Evolutionary conservation across 2,329 filamentous ascomycete genomes (phyloP), one percentile per base, ranked within the genome.

Genomic region (Juglanconis juglandina): DNA sequence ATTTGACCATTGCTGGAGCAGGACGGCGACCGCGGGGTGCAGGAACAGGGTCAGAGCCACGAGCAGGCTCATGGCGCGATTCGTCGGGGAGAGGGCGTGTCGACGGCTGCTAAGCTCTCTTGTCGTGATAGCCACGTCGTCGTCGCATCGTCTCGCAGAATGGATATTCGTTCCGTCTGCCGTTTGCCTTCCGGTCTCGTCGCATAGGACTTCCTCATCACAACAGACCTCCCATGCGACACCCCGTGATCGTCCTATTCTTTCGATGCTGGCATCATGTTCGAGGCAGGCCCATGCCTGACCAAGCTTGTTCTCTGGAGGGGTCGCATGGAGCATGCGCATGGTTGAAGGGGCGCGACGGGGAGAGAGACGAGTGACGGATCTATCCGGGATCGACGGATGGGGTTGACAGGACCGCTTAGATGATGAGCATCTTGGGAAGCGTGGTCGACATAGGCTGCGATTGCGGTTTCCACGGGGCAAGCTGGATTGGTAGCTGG

Each of bases 1-100:
- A 75, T 97, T 96, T n/a, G 89, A 81, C 74, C 96, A 95, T 60
- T 85, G 79, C 63, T 97, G 77, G 67, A 87, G 84, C 49, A 87
- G 91, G 53, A 89, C 91, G 46, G 77, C 72, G 33, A 75, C 78
- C 8, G 83, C 79, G 48, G 71, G 70, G 8, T 76, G 59, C 35
- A 59, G 30, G 34, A 61, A 46, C 61, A 76, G 68, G 33, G 66
- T 59, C 73, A 69, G 57, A 57, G 80, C 64, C 50, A 83, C 62
- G 50, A 78, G 56, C 60, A 79, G 63, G 56, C 80, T 60, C 63
- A 76, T 53, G 48, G 17, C 17, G 37, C 41, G 54, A 34, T 24
- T 39, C n/a, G 35, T 32, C 51, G 14, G 24, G 7, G 17, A 11
- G 37, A n/a, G 30, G 33, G 37, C 17, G 24, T 30, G 17, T 48